Evolutionary conservation across 805 yeast genomes (phyloP).

Genomic region (Myxozyma vanderwaltii): DNA sequence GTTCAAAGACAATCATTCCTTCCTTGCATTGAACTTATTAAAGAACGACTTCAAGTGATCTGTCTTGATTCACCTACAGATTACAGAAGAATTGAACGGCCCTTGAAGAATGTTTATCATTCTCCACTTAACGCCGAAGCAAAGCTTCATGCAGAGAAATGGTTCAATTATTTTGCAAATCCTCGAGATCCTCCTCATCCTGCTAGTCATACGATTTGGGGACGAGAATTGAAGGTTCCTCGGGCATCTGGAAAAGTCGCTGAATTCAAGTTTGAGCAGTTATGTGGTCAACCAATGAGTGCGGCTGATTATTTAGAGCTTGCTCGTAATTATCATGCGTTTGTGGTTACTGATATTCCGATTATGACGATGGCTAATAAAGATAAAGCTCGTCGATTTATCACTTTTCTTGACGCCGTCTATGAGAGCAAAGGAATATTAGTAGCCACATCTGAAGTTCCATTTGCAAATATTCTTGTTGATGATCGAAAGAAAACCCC

Average conservation of each 20-base stretch:
- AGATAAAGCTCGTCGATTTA: conserved; percentile 86
- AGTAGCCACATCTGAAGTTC: conserved; percentile 86
- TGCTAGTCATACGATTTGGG: conserved; percentile 68
- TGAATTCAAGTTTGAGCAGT: conserved; percentile 79
- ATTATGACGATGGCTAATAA: conserved; percentile 73
- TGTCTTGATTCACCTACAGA: conserved; percentile 89
- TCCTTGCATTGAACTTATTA: conserved; percentile 84
- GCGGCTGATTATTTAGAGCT: conserved; percentile 92
- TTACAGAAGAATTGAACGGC: conserved; percentile 85
- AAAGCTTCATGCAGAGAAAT: conserved; percentile 62
- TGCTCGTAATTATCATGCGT: conserved; percentile 72
- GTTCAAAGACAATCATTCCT: conserved; percentile 88
- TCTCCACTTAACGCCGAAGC: conserved; percentile 65
- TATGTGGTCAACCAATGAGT: conserved; percentile 84
- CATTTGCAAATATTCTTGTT: conserved; percentile 80
- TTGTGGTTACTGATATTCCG: conserved; percentile 93
- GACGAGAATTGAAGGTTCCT: conserved; percentile 78
- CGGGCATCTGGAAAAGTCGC: conserved; percentile 77
- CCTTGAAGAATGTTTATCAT: conserved; percentile 76
- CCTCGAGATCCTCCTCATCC: conserved; percentile 41
- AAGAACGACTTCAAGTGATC: conserved; percentile 72
- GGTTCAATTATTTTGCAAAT: conserved; percentile 81
- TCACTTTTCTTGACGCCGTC: conserved; percentile 92
- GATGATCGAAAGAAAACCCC: conserved; percentile 57
- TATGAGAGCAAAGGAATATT: conserved; percentile 87